Conservation (phyloP, 352 stramenopile genomes). For the Phytophthora syringae region DNA sequence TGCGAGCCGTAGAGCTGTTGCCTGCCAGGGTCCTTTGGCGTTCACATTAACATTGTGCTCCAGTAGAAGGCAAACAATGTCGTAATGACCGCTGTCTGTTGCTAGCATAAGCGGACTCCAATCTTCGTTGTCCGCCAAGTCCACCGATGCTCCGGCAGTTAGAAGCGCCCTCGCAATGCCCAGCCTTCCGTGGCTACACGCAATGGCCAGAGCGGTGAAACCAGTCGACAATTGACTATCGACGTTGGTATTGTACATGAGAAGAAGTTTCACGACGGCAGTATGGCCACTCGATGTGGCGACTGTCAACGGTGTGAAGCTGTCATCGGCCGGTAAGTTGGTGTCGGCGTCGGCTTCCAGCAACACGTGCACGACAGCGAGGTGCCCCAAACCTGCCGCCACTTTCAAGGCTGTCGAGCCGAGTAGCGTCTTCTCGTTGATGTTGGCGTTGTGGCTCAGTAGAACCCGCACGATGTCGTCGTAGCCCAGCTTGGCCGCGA, state of each 20-base stretch:
- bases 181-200: not conserved
- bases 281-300: slow-evolving; percentile 1
- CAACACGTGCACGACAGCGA: not conserved
- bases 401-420: slow-evolving; percentile 22
- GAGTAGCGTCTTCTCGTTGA: slow-evolving; percentile 5
- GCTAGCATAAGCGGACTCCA: slow-evolving; percentile 16
- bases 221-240: slow-evolving; percentile 3
- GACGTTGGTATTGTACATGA: slow-evolving; percentile 8
- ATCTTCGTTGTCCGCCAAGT: slow-evolving; percentile 8
- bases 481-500: slow-evolving; percentile 3
- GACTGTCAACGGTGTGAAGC: slow-evolving; percentile 11
- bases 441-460: slow-evolving; percentile 1
- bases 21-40: slow-evolving; percentile 2
- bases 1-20: slow-evolving; percentile 14
- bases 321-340: slow-evolving; percentile 3
- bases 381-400: not conserved
- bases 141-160: slow-evolving; percentile 7
- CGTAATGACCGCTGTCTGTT: not conserved
- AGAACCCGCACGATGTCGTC: slow-evolving; percentile 4
- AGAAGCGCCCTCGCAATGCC: slow-evolving; percentile 5
- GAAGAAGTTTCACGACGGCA: slow-evolving; percentile 10
- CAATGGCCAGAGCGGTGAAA: slow-evolving; percentile 9
- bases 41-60: slow-evolving; percentile 9
- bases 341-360: slow-evolving; percentile 7
- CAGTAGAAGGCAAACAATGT: slow-evolving; percentile 10